Evolutionary conservation across 306 rosid genomes (phyloP), one percentile per base, ranked within the genome.

Genomic region (Myrica gale): DNA sequence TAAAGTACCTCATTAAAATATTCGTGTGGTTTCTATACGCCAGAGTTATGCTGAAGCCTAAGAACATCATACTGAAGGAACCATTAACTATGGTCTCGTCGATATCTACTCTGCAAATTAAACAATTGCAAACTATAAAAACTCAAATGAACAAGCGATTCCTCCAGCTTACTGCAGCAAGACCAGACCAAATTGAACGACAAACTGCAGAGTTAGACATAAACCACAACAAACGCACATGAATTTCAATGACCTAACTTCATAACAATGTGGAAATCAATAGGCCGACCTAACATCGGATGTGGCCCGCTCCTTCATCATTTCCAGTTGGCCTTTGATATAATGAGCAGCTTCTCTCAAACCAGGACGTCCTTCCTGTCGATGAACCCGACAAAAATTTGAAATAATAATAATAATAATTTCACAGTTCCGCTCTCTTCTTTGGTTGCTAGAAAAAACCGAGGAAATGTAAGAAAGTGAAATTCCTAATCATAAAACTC

Each of bases 341-440:
- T 96, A 96, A 3, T 80, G 69, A 72, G 96, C 97, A 69, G 98
- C 99, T 85, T 84, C 83, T 75, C 75, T 89, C 77, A 92, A 83
- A 55, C 99, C 99, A 82, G 97, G 96, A 10, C 97, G 92, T 17
- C 99, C 99, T 85, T 88, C 99, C 99, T 95, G 69, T 78, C 69
- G 80, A 76, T 72, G 68, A 78, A 70, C 71, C 51, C 52, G 88
- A 61, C 47, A 71, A 76, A 50, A 73, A 81, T 32, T 84, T 61
- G 56, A 85, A 72, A 83, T n/a, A n/a, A n/a, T n/a, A 70, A 82
- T 45, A 78, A 76, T 5, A 58, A 42, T 26, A 12, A 42, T 41
- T 26, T 60, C 67, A 60, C 67, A 60, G 39, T 32, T 13, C 1
- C 57, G 19, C 19, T 5, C n/a, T 4, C 42, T 60, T 60, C n/a